phyloP scores from a whole-genome alignment of 352 stramenopile species.

The Thalassiosira livingstoniorum region DNA sequence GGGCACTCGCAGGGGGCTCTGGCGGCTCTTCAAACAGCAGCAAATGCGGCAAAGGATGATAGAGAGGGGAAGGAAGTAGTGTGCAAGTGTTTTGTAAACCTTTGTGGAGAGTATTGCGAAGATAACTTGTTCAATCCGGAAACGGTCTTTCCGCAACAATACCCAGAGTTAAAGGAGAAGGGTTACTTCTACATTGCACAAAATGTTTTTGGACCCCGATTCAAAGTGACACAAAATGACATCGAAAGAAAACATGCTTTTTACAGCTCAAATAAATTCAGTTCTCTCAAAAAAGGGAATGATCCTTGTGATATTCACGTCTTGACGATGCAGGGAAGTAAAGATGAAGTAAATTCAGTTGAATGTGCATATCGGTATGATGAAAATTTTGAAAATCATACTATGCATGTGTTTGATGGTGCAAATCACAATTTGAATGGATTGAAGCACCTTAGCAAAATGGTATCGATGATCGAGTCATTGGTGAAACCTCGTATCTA shows the following conservation, averaged over 20 bases:
- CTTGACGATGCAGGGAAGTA: conserved; percentile 45
- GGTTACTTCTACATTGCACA: conserved; percentile 23
- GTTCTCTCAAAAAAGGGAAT: conserved; percentile 1
- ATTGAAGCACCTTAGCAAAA: conserved; percentile 31
- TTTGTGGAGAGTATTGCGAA: conserved; percentile 32
- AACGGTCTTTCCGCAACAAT: background rate
- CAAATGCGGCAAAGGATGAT: conserved; percentile 23
- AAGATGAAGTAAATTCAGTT: conserved; percentile 30
- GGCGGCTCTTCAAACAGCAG: conserved; percentile 33
- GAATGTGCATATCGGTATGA: conserved; percentile 39
- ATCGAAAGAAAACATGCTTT: background rate
- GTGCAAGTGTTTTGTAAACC: conserved; percentile 44
- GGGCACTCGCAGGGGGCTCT: conserved; percentile 40
- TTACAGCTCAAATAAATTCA: background rate
- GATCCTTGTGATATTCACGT: conserved; percentile 12
- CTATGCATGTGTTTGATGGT: conserved; percentile 37
- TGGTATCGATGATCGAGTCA: conserved; percentile 11
- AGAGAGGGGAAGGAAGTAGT: conserved; percentile 1
- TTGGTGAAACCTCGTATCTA: background rate
- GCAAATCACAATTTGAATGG: conserved; percentile 60
- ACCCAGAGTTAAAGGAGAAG: conserved; percentile 11
- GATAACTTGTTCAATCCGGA: conserved; percentile 1
- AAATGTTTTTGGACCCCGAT: conserved; percentile 18
- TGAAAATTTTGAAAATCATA: conserved; percentile 39
- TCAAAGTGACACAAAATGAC: conserved; percentile 37